Conservation (phyloP, 805 yeast species). For the Nakazawaea populi region DNA sequence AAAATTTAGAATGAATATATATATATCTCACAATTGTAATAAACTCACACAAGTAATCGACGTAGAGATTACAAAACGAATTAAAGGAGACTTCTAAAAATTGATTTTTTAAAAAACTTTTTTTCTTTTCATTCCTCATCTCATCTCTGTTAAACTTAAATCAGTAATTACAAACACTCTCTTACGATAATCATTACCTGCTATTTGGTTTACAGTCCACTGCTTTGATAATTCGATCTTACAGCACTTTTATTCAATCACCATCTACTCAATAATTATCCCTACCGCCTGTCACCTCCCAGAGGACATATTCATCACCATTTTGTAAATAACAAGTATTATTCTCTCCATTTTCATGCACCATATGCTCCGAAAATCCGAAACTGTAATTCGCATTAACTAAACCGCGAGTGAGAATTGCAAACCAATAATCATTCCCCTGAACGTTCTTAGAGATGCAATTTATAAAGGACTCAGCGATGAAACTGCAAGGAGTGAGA, state of each 20-base stretch:
- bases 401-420: slow-evolving; percentile 21
- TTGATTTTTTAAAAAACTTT: too few relatives aligned
- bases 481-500: slow-evolving; percentile 13
- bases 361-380: slow-evolving; percentile 21
- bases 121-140: too few relatives aligned
- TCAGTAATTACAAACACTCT: too few relatives aligned
- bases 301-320: slow-evolving; percentile 16
- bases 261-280: slow-evolving; percentile 13
- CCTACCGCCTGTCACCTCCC: slow-evolving; percentile 25
- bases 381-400: slow-evolving; percentile 22
- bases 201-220: too few relatives aligned
- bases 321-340: slow-evolving; percentile 16
- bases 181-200: too few relatives aligned
- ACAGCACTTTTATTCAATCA: background rate
- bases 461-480: background rate
- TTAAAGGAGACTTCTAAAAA: too few relatives aligned
- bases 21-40: too few relatives aligned
- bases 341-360: slow-evolving; percentile 24
- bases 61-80: too few relatives aligned
- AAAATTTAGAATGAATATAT: too few relatives aligned
- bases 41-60: too few relatives aligned
- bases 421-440: slow-evolving; percentile 17
- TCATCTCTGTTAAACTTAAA: too few relatives aligned
- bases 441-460: background rate
- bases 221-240: too few relatives aligned